These are phyloP conservation scores for Penicillium malachiteum DNA, from an alignment of 495 filamentous ascomycete genomes.

Conservation along the genomic window DNA sequence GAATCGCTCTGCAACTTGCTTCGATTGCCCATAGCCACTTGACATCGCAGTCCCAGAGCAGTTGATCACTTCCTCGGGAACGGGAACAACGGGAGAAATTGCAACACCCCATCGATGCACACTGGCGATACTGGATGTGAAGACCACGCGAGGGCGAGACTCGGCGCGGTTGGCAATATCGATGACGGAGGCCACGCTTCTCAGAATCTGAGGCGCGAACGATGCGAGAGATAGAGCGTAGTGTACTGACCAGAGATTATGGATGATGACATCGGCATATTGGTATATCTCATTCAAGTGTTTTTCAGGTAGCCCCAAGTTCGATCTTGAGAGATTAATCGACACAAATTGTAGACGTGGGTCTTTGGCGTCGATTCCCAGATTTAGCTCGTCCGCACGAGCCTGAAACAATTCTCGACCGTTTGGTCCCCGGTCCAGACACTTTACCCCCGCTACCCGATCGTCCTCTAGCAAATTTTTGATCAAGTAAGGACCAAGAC, in stretches of 20 bases:
- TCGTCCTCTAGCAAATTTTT: constrained; percentile 13
- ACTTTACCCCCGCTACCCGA: constrained; percentile 13
- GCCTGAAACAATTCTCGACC: constrained; percentile 8
- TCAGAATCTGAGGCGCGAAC: constrained; percentile 50
- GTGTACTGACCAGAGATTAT: constrained; percentile 62
- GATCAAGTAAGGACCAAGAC: constrained; percentile 15
- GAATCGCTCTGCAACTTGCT: constrained; percentile 40
- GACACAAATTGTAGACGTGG: constrained; percentile 10
- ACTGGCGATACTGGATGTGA: constrained; percentile 48
- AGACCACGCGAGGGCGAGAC: constrained; percentile 46
- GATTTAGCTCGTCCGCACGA: constrained; percentile 6
- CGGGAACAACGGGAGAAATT: constrained; percentile 13
- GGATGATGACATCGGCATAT: constrained; percentile 50
- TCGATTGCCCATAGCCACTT: constrained; percentile 47
- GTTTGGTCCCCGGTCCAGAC: constrained; percentile 9
- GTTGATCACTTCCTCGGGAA: constrained; percentile 47
- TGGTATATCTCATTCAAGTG: constrained; percentile 34
- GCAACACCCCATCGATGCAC: constrained; percentile 33
- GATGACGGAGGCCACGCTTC: constrained; percentile 46
- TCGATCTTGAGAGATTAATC: constrained; percentile 42
- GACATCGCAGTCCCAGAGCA: constrained; percentile 31
- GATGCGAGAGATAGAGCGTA: constrained; percentile 53
- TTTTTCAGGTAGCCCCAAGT: constrained; percentile 40
- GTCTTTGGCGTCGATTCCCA: constrained; percentile 8
- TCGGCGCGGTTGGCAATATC: constrained; percentile 44